These are phyloP conservation scores for Boletus sp. DNA, from an alignment of 768 basidiomycete genomes.

Conservation along the genomic window DNA sequence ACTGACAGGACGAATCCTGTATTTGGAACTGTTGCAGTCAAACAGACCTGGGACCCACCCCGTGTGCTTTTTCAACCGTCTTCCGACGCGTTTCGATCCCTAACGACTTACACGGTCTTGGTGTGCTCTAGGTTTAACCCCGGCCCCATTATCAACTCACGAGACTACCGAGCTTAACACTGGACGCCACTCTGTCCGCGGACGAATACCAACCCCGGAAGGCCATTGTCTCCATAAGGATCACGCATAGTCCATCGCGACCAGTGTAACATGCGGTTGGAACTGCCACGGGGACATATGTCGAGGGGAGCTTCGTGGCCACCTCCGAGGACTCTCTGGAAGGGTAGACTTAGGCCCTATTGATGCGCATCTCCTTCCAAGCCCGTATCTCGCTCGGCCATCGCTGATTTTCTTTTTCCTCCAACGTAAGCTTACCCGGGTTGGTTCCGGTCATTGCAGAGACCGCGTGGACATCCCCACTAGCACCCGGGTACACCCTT, in stretches of 20 bases:
- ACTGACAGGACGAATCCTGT: not conserved
- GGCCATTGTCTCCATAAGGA: slow-evolving; percentile 1
- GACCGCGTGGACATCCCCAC: too few species aligned
- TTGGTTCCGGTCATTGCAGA: too few species aligned
- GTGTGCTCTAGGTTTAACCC: not conserved
- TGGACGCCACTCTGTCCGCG: slow-evolving; percentile 12
- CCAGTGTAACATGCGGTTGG: not conserved
- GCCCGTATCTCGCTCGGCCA: not conserved
- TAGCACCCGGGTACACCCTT: too few species aligned
- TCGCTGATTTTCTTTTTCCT: not conserved
- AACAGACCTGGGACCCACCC: not conserved
- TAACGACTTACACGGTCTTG: not conserved
- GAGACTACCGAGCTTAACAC: not conserved
- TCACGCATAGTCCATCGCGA: not conserved
- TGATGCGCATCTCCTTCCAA: not conserved
- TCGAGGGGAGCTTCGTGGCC: too few species aligned
- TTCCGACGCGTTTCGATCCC: not conserved
- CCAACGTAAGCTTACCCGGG: too few species aligned
- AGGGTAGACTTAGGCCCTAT: not conserved
- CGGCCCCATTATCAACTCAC: not conserved
- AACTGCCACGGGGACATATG: not conserved
- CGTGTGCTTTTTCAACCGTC: too few species aligned
- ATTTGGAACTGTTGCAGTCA: not conserved
- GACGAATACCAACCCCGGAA: slow-evolving; percentile 3
- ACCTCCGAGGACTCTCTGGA: not conserved